Evolutionary conservation across 768 basidiomycete species (phyloP), one percentile per base, ranked within the genome.

Genomic region (Scleroderma bovista): DNA sequence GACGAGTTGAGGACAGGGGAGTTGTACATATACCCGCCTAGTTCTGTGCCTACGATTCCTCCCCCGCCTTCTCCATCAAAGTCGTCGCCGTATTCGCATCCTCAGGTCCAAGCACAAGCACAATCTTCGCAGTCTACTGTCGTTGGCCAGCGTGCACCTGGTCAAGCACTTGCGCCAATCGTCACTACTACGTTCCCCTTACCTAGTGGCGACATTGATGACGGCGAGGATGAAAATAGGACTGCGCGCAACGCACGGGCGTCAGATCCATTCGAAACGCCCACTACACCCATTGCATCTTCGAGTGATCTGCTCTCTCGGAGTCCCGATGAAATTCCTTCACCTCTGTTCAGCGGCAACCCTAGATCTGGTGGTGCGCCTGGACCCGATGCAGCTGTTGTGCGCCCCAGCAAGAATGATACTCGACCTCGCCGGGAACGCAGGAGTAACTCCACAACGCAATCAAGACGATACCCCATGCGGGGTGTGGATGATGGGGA

Each of bases 401-500:
- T 1, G 10, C 52, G 39, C 26, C 48, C 60, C n/a, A 20, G 51
- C 31, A 31, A 26, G 19, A 37, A 50, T n/a, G 45, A 49, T 3
- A 58, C 61, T 36, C 61, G 56, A 1, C 16, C 50, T 42, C 63
- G 58, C 22, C 57, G 62, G 37, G 63, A 63, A 19, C 65, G 70
- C 23, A 65, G 69, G 24, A 66, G 73, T 52, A 66, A 71, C 24
- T 65, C 68, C 43, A 71, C 73, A 60, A 69, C 67, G 38, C 80
- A 82, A 51, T 77, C 77, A 4, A 72, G 70, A 46, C 75, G 72
- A 29, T 72, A 72, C 36, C 71, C 70, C n/a, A 52, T 19, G 20
- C 64, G 58, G 22, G 74, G 71, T 0, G 72, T 74, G 3, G 79
- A 81, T 57, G 84, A 86, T 46, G 61, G 63, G 44, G 84, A 85